Conservation (phyloP, 2,329 filamentous ascomycete genomes). For the Sporothrix humicola region DNA sequence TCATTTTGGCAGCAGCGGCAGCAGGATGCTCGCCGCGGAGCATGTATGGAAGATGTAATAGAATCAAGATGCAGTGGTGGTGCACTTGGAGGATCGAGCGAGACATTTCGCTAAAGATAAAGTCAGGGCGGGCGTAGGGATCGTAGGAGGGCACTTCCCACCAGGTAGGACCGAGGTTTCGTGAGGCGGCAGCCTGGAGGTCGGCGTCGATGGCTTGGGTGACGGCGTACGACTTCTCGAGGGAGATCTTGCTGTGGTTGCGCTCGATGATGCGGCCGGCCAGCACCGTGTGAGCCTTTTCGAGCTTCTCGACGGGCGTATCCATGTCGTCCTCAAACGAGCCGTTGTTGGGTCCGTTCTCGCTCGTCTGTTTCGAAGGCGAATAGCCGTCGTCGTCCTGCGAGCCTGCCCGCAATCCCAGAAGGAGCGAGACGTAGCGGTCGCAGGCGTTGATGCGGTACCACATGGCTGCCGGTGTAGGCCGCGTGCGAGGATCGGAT, state of each 20-base stretch:
- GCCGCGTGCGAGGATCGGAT: conserved; percentile 42
- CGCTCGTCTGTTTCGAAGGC: neutral
- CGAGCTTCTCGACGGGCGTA: conserved; percentile 51
- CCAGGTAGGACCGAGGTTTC: conserved; percentile 53
- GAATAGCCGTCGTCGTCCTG: conserved; percentile 43
- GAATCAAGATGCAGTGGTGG: conserved; percentile 57
- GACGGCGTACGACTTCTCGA: conserved; percentile 48
- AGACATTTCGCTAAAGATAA: conserved; percentile 43
- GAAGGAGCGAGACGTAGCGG: conserved; percentile 57
- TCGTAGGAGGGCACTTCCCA: conserved; percentile 51
- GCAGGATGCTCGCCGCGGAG: conserved; percentile 42
- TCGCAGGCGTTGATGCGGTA: conserved; percentile 57
- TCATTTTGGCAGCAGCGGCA: conserved; percentile 41
- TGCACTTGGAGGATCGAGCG: conserved; percentile 56
- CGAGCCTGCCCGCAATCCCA: conserved; percentile 55
- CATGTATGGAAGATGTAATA: conserved; percentile 62
- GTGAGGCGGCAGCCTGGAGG: conserved; percentile 49
- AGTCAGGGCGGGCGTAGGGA: conserved; percentile 36
- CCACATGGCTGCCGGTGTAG: conserved; percentile 51
- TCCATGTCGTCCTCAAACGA: conserved; percentile 39
- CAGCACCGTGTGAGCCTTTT: conserved; percentile 52
- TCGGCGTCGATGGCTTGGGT: conserved; percentile 55
- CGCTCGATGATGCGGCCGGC: conserved; percentile 55
- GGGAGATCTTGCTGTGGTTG: conserved; percentile 52
- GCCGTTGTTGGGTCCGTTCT: neutral